phyloP scores from a whole-genome alignment of 2,329 filamentous ascomycete species.

The Cladosporium oxysporum region DNA sequence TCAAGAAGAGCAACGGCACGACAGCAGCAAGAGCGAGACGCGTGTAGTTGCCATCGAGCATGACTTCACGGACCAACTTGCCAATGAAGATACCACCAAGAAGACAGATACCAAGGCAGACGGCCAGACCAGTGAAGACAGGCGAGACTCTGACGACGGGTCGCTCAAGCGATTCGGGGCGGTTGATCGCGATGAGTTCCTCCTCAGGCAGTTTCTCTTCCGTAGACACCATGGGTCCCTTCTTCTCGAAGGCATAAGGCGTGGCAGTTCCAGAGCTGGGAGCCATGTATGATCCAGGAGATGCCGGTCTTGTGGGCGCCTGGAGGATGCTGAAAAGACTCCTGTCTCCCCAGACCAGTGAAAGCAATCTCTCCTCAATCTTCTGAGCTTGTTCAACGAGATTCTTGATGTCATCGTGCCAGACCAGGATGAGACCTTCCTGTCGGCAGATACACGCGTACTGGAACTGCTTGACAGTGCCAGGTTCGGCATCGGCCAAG shows the following conservation, averaged over 20 bases:
- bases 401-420: constrained; percentile 13
- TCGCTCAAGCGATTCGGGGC: constrained; percentile 7
- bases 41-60: constrained; percentile 52
- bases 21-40: constrained; percentile 55
- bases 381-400: constrained; percentile 9
- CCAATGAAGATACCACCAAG: constrained; percentile 56
- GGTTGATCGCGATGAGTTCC: neutral
- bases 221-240: neutral
- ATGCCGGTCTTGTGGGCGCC: constrained; percentile 3
- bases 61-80: constrained; percentile 54
- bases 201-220: neutral
- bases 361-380: constrained; percentile 13
- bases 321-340: constrained; percentile 11
- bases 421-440: constrained; percentile 11
- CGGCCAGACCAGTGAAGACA: constrained; percentile 52
- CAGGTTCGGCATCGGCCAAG: neutral
- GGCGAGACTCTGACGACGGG: constrained; percentile 32
- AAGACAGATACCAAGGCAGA: constrained; percentile 54
- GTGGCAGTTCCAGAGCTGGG: constrained; percentile 7
- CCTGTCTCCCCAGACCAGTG: constrained; percentile 6
- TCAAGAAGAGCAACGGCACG: constrained; percentile 57
- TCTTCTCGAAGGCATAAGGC: constrained; percentile 9
- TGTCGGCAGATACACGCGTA: constrained; percentile 13
- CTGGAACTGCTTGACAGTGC: constrained; percentile 16
- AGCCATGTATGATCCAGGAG: neutral